These are phyloP conservation scores for Apiospora kogelbergensis DNA, from an alignment of 2,329 filamentous ascomycete species.

Conservation along the genomic window DNA sequence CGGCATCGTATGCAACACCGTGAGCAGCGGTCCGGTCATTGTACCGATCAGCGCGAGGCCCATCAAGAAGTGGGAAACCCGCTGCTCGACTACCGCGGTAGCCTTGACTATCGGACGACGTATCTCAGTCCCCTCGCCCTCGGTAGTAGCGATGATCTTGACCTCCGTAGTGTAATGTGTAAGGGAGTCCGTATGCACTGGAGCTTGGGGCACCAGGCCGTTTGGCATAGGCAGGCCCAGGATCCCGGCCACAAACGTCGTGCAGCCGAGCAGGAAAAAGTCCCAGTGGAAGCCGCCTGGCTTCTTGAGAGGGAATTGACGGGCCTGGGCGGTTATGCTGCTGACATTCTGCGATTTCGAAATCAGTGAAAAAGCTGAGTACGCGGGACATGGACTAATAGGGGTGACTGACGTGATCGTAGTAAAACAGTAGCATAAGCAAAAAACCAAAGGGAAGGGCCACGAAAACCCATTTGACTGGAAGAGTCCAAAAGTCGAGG, in stretches of 20 bases:
- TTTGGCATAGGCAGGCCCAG: conserved; percentile 58
- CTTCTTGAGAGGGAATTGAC: conserved; percentile 55
- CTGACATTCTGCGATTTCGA: conserved; percentile 42
- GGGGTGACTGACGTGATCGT: conserved; percentile 45
- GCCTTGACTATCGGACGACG: conserved; percentile 43
- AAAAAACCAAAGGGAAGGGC: conserved; percentile 53
- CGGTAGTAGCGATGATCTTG: conserved; percentile 41
- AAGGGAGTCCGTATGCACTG: conserved; percentile 57
- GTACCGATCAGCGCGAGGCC: conserved; percentile 53
- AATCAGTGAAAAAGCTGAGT: neutral
- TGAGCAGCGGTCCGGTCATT: conserved; percentile 55
- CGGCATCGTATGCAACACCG: conserved; percentile 54
- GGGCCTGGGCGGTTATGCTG: conserved; percentile 55
- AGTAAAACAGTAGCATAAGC: conserved; percentile 55
- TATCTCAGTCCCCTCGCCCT: conserved; percentile 39
- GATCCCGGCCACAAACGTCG: conserved; percentile 54
- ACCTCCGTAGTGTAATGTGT: conserved; percentile 40
- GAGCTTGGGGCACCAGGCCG: conserved; percentile 55
- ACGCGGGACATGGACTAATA: no score
- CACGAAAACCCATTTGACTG: conserved; percentile 52
- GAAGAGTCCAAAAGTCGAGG: conserved; percentile 52
- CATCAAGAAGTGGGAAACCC: conserved; percentile 55
- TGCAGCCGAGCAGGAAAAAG: conserved; percentile 56
- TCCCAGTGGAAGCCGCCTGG: conserved; percentile 63
- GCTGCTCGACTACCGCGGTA: conserved; percentile 54